Base-by-base conservation (phyloP, 805 yeast genomes). In the Candida sakaeoensis region DNA sequence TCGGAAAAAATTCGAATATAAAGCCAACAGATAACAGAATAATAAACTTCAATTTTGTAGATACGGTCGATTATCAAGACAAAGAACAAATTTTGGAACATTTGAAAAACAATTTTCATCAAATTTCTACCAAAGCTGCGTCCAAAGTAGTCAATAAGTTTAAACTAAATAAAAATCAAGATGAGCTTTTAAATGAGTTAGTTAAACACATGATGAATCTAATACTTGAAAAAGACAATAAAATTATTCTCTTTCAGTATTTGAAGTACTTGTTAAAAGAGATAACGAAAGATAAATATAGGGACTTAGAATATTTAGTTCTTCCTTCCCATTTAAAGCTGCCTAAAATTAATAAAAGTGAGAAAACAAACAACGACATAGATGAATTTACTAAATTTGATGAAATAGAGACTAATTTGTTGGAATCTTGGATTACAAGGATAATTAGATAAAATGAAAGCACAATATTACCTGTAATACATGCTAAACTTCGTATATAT, bases 211-310 rank as follows among this genome's bases (percentile, higher is more conserved):
- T 70, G 24, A 47, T 67, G 44, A 52, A 58, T 34, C 34, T 58
- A 34, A 31, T 59, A n/a, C 47, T 52, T 2, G 50, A 50, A 13
- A 51, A 44, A 29, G 36, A 27, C 7, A 38, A 51, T 26, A 18
- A 22, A 16, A 44, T 66, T 2, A 36, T 68, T n/a, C 43, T 63
- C 9, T 65, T 63, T 38, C 73, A 66, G 43, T 65, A 61, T 40
- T 48, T 68, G 39, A 66, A 68, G 47, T 66, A 66, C 36, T 46
- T 68, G 8, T 43, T 68, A 32, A 65, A 64, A 41, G 74, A 69
- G 35, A 40, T 68, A 17, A 40, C 54, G 17, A 63, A 63, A 29
- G 33, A 16, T 26, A 30, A 30, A 15, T 49, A 47, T 3, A 43
- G 13, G 9, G 30, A 27, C 1, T 24, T 45, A 7, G 40, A 55